These are phyloP conservation scores for Yamadazyma paraphyllophila DNA, from an alignment of 805 yeast species.

Conservation along the genomic window DNA sequence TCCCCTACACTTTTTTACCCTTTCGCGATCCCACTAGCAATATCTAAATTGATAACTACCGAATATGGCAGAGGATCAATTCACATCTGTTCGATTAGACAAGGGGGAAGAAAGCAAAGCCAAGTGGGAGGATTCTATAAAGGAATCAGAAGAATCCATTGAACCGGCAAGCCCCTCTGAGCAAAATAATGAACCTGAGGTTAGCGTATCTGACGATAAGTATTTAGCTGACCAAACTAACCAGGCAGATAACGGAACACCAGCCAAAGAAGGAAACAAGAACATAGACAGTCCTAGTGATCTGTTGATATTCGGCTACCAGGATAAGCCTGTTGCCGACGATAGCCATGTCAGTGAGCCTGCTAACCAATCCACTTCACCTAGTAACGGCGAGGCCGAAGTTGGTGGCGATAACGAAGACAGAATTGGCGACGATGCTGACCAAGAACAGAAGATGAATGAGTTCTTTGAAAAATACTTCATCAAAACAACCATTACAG, in stretches of 20 bases:
- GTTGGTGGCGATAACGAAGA: constrained; percentile 1
- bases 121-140: constrained; percentile 14
- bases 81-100: constrained; percentile 59
- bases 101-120: constrained; percentile 34
- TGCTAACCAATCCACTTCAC: too few species aligned
- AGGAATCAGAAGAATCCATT: constrained; percentile 5
- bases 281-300: background rate
- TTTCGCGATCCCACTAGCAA: constrained; percentile 1
- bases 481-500: constrained; percentile 42
- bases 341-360: background rate
- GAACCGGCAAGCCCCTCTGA: background rate
- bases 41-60: background rate
- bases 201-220: background rate
- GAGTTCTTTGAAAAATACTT: constrained; percentile 13
- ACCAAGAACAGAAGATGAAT: constrained; percentile 8
- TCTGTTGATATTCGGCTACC: background rate
- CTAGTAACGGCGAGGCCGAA: too few species aligned
- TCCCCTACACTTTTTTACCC: too few species aligned
- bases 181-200: background rate
- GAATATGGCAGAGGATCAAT: constrained; percentile 40
- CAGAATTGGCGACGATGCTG: constrained; percentile 2
- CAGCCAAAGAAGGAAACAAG: background rate
- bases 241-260: background rate
- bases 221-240: too few species aligned
- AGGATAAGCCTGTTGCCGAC: background rate